These are phyloP conservation scores for Xylaria arbuscula DNA, from an alignment of 2,329 filamentous ascomycete species.

Conservation along the genomic window DNA sequence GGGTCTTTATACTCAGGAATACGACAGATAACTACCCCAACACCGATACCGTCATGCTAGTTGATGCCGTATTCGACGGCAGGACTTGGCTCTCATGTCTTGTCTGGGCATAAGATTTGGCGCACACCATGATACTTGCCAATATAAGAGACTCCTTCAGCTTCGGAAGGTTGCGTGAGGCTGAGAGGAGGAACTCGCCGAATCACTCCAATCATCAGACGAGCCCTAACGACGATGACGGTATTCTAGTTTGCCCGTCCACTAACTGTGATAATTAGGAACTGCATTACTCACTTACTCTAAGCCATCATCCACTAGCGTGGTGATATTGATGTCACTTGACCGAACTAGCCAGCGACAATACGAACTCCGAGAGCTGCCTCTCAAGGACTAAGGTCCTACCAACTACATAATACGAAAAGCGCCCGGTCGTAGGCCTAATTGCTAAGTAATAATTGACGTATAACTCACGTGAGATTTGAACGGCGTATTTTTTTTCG, in stretches of 20 bases:
- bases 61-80: not conserved
- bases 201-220: constrained; percentile 7
- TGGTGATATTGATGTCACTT: constrained; percentile 22
- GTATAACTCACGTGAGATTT: constrained; percentile 17
- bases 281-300: constrained; percentile 5
- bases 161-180: constrained; percentile 11
- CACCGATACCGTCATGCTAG: not conserved
- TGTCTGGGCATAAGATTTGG: not conserved
- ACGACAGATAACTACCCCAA: not conserved
- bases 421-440: not conserved
- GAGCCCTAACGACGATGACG: constrained; percentile 19
- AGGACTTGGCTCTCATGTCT: constrained; percentile 3
- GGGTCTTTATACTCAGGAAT: constrained; percentile 27
- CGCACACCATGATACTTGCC: not conserved
- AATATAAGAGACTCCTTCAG: constrained; percentile 3
- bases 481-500: constrained; percentile 5
- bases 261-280: constrained; percentile 17
- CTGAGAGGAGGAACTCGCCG: constrained; percentile 16
- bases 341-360: constrained; percentile 16
- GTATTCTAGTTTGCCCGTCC: not conserved
- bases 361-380: constrained; percentile 23
- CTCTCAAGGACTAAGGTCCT: constrained; percentile 7
- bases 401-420: not conserved
- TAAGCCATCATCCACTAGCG: constrained; percentile 28
- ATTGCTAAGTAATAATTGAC: constrained; percentile 6